Base-by-base conservation (phyloP, 73 alveolate species). In the Paramecium pentaurelia region DNA sequence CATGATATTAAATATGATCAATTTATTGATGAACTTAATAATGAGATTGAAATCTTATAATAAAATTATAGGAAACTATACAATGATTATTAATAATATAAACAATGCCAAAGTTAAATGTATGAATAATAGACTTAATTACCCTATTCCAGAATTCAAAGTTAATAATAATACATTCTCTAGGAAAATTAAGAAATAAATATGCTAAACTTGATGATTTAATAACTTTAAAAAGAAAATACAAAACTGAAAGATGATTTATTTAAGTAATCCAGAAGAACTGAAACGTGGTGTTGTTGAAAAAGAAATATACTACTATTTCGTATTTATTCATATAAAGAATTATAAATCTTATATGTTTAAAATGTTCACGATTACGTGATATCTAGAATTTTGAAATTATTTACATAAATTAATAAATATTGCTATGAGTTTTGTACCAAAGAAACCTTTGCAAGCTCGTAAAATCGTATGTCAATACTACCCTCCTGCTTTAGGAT, bases 401-500 rank as follows among this genome's bases (percentile, higher is more conserved):
- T 60, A 60, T 27, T 60, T 11, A 27, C 47, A 64, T 64, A 25
- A 64, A 64, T 64, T 32, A 64, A 28, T 64, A 32, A 10, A 64
- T 64, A 12, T 64, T 54, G 32, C 12, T 64, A 64, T 64, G 84
- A 64, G 28, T 64, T 64, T 64, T 28, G 27, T 28, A 32, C 5
- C 51, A 28, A 64, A 64, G 84, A 64, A 64, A 64, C 84, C 84
- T 32, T 64, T 64, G 47, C 4, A 20, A 27, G 47, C 84, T 64
- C 51, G 27, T 32, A 64, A 64, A 64, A 64, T 64, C 42, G 84
- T 64, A 32, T 64, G 84, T 28, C 47, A 64, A 64, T 64, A 28
- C 28, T 64, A 64, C 49, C 84, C 84, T 32, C 84, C 84, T 32
- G 84, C 84, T 32, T 18, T 64, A 64, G 84, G 84, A 64, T 64